Conservation (phyloP, 164 flowering plant species). For the Hamamelis virginiana region DNA sequence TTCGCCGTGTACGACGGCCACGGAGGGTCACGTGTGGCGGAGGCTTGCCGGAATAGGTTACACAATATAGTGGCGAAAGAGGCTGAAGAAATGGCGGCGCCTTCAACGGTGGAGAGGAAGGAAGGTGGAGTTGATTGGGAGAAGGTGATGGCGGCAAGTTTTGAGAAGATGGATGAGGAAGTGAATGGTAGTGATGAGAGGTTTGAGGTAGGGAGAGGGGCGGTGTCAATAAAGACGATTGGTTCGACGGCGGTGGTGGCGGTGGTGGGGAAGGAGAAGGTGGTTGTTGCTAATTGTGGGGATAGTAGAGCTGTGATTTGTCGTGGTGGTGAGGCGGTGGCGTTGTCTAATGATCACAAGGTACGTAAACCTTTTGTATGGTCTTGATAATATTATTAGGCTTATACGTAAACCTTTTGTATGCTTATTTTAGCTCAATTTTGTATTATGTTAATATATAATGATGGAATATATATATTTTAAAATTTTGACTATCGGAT, state of each 20-base stretch:
- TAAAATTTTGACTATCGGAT: too few species aligned
- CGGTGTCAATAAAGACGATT: conserved; percentile 31
- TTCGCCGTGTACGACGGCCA: conserved; percentile 87
- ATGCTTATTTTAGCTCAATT: too few species aligned
- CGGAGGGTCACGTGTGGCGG: conserved; percentile 70
- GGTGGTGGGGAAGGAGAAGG: conserved; percentile 47
- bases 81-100: conserved; percentile 15
- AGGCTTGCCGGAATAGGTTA: conserved; percentile 53
- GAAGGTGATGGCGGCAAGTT: conserved; percentile 50
- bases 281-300: conserved; percentile 85
- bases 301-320: conserved; percentile 79
- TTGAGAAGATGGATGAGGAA: conserved; percentile 62
- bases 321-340: conserved; percentile 50
- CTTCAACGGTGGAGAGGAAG: conserved; percentile 1
- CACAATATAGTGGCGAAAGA: conserved; percentile 46
- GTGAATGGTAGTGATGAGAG: conserved; percentile 22
- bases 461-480: too few species aligned
- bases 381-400: background rate
- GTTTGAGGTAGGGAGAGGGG: conserved; percentile 1
- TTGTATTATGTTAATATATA: too few species aligned
- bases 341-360: conserved; percentile 81
- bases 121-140: conserved; percentile 42
- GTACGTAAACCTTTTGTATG: conserved; percentile 30
- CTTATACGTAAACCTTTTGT: too few species aligned
- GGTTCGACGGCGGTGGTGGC: conserved; percentile 88